phyloP scores from a whole-genome alignment of 2,329 filamentous ascomycete genomes.

The Cladosporium cucumerinum region DNA sequence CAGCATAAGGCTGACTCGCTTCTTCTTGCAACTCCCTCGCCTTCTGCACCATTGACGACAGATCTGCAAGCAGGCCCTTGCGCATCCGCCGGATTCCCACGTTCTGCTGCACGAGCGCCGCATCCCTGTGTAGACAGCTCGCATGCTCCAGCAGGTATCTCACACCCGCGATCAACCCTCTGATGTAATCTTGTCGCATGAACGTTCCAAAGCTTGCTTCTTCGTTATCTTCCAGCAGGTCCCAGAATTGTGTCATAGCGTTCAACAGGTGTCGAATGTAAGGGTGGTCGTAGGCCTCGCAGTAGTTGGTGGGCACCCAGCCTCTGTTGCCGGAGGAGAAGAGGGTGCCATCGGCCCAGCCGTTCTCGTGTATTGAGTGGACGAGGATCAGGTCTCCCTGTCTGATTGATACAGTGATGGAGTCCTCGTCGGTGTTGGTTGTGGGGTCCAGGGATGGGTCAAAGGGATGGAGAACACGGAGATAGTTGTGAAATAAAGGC shows the following conservation, averaged over 20 bases:
- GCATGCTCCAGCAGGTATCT: constrained; percentile 85
- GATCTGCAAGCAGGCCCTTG: constrained; percentile 82
- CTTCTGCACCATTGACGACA: constrained; percentile 84
- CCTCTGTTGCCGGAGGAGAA: constrained; percentile 81
- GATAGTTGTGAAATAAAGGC: constrained; percentile 85
- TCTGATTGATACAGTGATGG: constrained; percentile 77
- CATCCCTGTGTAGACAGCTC: constrained; percentile 81
- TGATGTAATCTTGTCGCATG: constrained; percentile 88
- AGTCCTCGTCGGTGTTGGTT: constrained; percentile 60
- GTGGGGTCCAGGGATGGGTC: constrained; percentile 75
- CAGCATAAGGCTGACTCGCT: constrained; percentile 51
- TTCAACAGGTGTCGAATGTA: constrained; percentile 82
- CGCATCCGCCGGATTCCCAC: constrained; percentile 74
- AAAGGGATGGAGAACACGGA: constrained; percentile 92
- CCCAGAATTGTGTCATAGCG: constrained; percentile 88
- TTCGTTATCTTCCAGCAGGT: constrained; percentile 65
- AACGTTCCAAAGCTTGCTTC: constrained; percentile 75
- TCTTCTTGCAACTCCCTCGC: constrained; percentile 80
- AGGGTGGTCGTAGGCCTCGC: constrained; percentile 87
- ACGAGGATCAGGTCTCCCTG: constrained; percentile 91
- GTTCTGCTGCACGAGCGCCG: constrained; percentile 68
- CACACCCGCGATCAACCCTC: constrained; percentile 89
- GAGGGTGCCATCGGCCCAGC: constrained; percentile 95
- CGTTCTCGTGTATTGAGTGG: constrained; percentile 95
- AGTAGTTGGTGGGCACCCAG: constrained; percentile 98